Conservation (phyloP, 1,284 basidiomycete species). For the Hymenochaete sp. region DNA sequence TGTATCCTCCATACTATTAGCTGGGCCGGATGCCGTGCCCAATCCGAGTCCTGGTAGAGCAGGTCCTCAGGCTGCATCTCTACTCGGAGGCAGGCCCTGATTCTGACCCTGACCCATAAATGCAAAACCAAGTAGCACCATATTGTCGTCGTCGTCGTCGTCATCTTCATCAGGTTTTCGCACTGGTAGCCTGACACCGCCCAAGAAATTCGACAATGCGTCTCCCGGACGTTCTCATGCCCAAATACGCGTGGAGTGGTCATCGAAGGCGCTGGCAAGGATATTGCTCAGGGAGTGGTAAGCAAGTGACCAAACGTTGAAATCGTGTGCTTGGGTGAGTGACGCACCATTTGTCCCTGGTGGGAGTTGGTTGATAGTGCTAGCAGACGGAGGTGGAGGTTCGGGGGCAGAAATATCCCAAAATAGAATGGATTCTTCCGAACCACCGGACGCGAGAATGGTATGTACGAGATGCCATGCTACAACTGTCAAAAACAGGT, state of each 20-base stretch:
- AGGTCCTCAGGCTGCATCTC: conserved; percentile 9
- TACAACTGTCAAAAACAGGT: conserved; percentile 46
- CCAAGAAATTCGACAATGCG: conserved; percentile 56
- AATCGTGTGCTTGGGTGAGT: conserved; percentile 91
- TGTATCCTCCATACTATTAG: conserved; percentile 35
- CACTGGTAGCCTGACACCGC: conserved; percentile 72
- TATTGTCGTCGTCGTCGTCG: conserved; percentile 49
- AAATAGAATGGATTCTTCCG: conserved; percentile 87
- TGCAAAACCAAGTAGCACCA: conserved; percentile 25
- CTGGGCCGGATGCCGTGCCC: conserved; percentile 18
- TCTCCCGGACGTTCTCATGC: conserved; percentile 79
- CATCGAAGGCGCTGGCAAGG: conserved; percentile 87
- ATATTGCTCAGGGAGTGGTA: conserved; percentile 96
- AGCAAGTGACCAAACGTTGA: conserved; percentile 91
- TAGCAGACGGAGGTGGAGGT: conserved; percentile 19
- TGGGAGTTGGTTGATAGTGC: conserved; percentile 26
- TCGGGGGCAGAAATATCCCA: conserved; percentile 74
- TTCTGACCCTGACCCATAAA: conserved; percentile 7
- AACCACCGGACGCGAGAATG: conserved; percentile 87
- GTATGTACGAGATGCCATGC: conserved; percentile 96
- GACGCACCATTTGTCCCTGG: conserved; percentile 50
- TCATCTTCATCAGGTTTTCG: conserved; percentile 60
- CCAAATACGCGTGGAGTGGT: conserved; percentile 98
- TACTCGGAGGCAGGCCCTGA: conserved; percentile 21
- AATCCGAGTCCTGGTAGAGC: conserved; percentile 17